These are phyloP conservation scores for Diplodia intermedia DNA, from an alignment of 2,329 filamentous ascomycete genomes.

Conservation along the genomic window DNA sequence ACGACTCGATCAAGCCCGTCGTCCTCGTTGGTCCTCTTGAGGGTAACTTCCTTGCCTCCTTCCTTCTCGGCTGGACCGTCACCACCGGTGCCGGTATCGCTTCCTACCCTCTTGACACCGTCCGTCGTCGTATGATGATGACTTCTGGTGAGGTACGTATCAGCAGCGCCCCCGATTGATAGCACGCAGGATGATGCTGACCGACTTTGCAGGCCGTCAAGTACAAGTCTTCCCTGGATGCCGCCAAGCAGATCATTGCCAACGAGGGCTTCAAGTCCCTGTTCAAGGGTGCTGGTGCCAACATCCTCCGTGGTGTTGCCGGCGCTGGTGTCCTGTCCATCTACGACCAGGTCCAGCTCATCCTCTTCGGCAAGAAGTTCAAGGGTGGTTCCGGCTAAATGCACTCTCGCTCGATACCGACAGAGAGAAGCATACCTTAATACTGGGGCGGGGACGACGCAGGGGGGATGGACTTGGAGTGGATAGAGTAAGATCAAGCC, in stretches of 20 bases:
- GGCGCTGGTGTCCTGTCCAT: slow-evolving; percentile 99
- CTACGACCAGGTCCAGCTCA: slow-evolving; percentile 99
- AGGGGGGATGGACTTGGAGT: slow-evolving; percentile 37
- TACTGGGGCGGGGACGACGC: slow-evolving; percentile 35
- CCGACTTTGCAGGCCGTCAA: slow-evolving; percentile 82
- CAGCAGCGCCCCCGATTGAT: not conserved
- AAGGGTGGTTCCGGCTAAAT: slow-evolving; percentile 64
- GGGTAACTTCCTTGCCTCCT: slow-evolving; percentile 99
- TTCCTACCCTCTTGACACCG: slow-evolving; percentile 99
- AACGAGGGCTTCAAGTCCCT: slow-evolving; percentile 98
- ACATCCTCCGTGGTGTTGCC: slow-evolving; percentile 99
- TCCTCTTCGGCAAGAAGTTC: slow-evolving; percentile 99
- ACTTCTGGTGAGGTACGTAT: slow-evolving; percentile 74
- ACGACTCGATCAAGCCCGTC: slow-evolving; percentile 99
- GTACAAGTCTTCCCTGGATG: slow-evolving; percentile 97
- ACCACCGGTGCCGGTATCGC: slow-evolving; percentile 99
- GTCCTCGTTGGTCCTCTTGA: slow-evolving; percentile 88
- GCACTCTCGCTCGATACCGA: slow-evolving; percentile 34
- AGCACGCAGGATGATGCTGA: slow-evolving; percentile 34
- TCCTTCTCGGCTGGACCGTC: slow-evolving; percentile 97
- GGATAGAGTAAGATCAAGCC: slow-evolving; percentile 48
- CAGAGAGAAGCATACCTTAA: slow-evolving; percentile 13
- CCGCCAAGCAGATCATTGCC: slow-evolving; percentile 90
- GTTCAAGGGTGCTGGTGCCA: slow-evolving; percentile 99
- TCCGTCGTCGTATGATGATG: slow-evolving; percentile 99